Percentiles rank a stretch among this genome's conserved stretches.
Conservation (phyloP, 1,139 yeast species). For the Zygosaccharomyces pseudobailii region DNA sequence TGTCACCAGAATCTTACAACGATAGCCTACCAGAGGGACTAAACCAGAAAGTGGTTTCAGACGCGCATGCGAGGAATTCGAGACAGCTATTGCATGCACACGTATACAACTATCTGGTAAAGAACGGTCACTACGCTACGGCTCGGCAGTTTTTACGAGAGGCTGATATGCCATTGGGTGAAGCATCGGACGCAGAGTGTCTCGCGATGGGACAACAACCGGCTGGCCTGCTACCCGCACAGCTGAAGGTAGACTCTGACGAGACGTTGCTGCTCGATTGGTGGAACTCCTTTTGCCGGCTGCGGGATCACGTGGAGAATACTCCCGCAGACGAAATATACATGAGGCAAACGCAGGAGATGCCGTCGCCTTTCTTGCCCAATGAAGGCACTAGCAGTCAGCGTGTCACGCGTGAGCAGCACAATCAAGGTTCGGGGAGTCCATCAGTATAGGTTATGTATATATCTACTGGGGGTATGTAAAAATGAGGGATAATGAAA, state of each 20-base stretch:
- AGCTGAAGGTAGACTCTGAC: conserved; percentile 38
- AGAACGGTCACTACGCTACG: conserved; percentile 45
- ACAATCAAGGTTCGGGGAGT: background rate
- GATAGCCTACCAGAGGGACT: background rate
- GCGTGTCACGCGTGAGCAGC: background rate
- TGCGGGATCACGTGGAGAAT: conserved; percentile 40
- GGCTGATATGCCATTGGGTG: conserved; percentile 38
- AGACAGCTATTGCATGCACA: conserved; percentile 46
- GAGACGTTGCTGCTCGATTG: conserved; percentile 50
- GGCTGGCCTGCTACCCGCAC: conserved; percentile 34
- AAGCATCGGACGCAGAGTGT: conserved; percentile 7
- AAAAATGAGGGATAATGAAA: too few relatives aligned
- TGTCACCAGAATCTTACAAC: background rate
- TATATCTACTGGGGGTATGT: too few relatives aligned
- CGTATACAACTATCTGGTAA: conserved; percentile 44
- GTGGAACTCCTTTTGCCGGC: conserved; percentile 51
- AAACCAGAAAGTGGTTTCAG: conserved; percentile 32
- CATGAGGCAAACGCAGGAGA: background rate
- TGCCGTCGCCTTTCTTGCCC: background rate
- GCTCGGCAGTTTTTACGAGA: conserved; percentile 45
- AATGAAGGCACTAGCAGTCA: background rate
- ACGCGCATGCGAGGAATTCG: conserved; percentile 40
- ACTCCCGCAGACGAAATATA: conserved; percentile 27
- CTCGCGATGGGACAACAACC: background rate
- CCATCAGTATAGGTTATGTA: background rate